These are phyloP conservation scores for Brasenia schreberi DNA, from an alignment of 164 flowering plant genomes.

Conservation along the genomic window DNA sequence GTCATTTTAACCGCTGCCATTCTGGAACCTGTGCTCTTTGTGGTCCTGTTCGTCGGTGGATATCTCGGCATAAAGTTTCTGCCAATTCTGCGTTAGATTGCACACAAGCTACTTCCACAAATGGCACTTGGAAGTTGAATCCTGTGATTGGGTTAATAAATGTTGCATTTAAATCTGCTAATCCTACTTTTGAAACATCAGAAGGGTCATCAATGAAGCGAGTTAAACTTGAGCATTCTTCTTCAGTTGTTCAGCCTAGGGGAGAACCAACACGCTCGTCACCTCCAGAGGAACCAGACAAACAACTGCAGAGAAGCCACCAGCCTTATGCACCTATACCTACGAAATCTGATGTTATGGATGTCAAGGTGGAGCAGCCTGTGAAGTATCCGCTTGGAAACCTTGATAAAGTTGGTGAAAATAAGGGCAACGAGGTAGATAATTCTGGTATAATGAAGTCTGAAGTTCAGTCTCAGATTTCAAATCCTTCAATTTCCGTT, in stretches of 20 bases:
- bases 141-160: slow-evolving; percentile 23
- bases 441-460: not conserved
- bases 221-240: slow-evolving; percentile 57
- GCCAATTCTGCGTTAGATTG: slow-evolving; percentile 20
- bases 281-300: slow-evolving; percentile 15
- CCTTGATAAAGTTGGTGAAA: slow-evolving; percentile 19
- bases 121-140: slow-evolving; percentile 29
- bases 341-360: slow-evolving; percentile 33
- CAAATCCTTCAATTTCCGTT: not conserved
- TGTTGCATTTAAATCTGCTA: slow-evolving; percentile 17
- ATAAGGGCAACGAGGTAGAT: slow-evolving; percentile 2
- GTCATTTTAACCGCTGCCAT: slow-evolving; percentile 42
- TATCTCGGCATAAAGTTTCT: slow-evolving; percentile 18
- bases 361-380: slow-evolving; percentile 35
- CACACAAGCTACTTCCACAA: slow-evolving; percentile 16
- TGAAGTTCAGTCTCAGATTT: not conserved
- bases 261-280: slow-evolving; percentile 24
- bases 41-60: slow-evolving; percentile 35
- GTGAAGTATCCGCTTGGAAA: slow-evolving; percentile 17
- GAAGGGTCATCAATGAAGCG: slow-evolving; percentile 60
- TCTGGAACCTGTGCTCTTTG: slow-evolving; percentile 65
- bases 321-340: slow-evolving; percentile 17
- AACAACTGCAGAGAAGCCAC: slow-evolving; percentile 21
- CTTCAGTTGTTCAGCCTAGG: slow-evolving; percentile 18
- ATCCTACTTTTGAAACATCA: slow-evolving; percentile 27